Conservation (phyloP, 129 eudicot genomes). For the Artemisia annua region DNA sequence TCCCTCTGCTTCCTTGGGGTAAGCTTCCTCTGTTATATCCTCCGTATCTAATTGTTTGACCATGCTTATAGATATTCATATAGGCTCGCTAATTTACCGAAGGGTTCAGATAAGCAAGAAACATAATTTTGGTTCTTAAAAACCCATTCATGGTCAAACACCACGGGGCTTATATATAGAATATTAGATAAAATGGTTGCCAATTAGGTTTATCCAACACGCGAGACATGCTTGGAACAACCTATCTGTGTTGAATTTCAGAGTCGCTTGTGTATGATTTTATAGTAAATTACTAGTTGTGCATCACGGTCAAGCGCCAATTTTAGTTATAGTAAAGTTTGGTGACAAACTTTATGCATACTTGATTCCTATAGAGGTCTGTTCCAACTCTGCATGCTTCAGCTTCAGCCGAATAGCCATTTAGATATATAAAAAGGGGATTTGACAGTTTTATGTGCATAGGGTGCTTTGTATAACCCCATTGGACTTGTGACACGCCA, state of each 20-base stretch:
- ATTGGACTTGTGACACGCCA: too few species aligned
- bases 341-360: background rate
- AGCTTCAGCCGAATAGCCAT: too few species aligned
- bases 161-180: background rate
- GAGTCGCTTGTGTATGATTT: background rate
- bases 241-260: background rate
- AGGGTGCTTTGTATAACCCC: too few species aligned
- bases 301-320: background rate
- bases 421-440: too few species aligned
- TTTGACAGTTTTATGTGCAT: too few species aligned
- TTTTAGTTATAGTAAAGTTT: background rate
- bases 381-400: too few species aligned
- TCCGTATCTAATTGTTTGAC: conserved; percentile 13
- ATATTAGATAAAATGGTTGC: background rate
- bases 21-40: conserved; percentile 28
- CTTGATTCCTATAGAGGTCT: too few species aligned
- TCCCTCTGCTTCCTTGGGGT: conserved; percentile 90
- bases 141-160: background rate
- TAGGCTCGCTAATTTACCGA: background rate
- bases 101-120: background rate
- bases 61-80: conserved; percentile 11
- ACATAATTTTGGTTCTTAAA: background rate
- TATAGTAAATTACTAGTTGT: background rate
- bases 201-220: conserved; percentile 1
- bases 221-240: conserved; percentile 4